phyloP scores from a whole-genome alignment of 2,329 filamentous ascomycete species.

The Aurifilum marmelostoma region DNA sequence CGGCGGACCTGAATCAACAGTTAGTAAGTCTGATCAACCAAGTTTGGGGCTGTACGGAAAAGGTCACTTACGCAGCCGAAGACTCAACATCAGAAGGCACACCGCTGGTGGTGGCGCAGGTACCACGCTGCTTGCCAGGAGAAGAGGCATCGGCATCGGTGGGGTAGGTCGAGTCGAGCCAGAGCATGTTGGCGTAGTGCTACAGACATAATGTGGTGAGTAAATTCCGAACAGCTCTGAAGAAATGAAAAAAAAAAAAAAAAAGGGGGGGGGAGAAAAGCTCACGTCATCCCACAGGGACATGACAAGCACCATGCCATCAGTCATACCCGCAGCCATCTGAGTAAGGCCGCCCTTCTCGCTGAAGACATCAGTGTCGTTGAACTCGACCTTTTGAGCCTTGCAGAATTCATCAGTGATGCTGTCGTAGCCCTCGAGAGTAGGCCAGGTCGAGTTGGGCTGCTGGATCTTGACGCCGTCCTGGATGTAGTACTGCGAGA shows the following conservation, averaged over 20 bases:
- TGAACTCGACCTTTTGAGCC: conserved; percentile 56
- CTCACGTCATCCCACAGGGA: conserved; percentile 60
- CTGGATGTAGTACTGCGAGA: conserved; percentile 65
- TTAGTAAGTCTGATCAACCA: conserved; percentile 36
- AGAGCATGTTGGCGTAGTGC: conserved; percentile 70
- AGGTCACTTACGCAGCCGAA: conserved; percentile 33
- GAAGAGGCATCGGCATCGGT: conserved; percentile 40
- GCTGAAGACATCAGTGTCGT: conserved; percentile 54
- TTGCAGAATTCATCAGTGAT: conserved; percentile 60
- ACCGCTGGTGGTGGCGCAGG: conserved; percentile 46
- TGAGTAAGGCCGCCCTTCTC: conserved; percentile 56
- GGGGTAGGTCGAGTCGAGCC: conserved; percentile 69
- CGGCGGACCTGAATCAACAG: conserved; percentile 35
- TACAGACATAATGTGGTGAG: conserved; percentile 53
- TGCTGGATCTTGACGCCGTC: conserved; percentile 53
- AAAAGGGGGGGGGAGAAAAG: background rate
- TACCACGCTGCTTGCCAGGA: conserved; percentile 49
- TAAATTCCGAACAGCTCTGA: background rate
- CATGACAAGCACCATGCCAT: conserved; percentile 66
- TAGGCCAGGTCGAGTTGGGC: conserved; percentile 42
- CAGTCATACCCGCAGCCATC: conserved; percentile 55
- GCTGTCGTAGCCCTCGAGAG: conserved; percentile 36
- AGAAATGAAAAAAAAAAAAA: background rate
- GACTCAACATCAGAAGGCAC: conserved; percentile 44
- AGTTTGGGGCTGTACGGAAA: conserved; percentile 27